These are phyloP conservation scores for Cladosporium austrohemisphaericum DNA, from an alignment of 2,329 filamentous ascomycete genomes.

Conservation along the genomic window DNA sequence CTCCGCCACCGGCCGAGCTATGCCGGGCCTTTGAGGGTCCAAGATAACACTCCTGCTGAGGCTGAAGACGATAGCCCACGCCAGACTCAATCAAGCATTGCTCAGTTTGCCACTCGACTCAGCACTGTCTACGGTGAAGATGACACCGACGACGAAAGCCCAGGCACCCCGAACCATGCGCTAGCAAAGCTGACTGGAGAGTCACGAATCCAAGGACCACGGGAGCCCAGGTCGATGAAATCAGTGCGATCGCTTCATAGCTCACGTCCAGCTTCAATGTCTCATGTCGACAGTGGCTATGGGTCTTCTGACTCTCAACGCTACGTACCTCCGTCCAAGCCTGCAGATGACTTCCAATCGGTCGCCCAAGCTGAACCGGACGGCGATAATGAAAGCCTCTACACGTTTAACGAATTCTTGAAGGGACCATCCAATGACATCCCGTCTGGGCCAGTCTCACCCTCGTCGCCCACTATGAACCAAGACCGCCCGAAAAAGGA, in stretches of 20 bases:
- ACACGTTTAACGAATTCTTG: slow-evolving; percentile 23
- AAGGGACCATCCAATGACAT: not conserved
- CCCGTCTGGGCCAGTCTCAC: not conserved
- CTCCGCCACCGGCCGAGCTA: not conserved
- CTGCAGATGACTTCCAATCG: not conserved
- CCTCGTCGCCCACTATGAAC: not conserved
- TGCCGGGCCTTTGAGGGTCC: not conserved
- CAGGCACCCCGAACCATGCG: slow-evolving; percentile 25
- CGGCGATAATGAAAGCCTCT: slow-evolving; percentile 17
- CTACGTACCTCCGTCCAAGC: not conserved
- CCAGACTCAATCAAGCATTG: slow-evolving; percentile 17
- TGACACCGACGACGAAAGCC: slow-evolving; percentile 14
- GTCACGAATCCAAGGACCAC: slow-evolving; percentile 1
- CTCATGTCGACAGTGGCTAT: slow-evolving; percentile 33
- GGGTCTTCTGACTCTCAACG: slow-evolving; percentile 26
- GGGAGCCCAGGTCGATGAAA: not conserved
- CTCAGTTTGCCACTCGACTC: slow-evolving; percentile 24
- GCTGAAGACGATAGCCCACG: slow-evolving; percentile 23
- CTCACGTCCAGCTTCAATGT: slow-evolving; percentile 1
- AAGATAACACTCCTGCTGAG: not conserved
- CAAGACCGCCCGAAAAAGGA: slow-evolving; percentile 2
- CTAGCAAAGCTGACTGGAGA: slow-evolving; percentile 25
- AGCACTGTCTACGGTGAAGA: slow-evolving; percentile 28
- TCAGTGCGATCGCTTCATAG: not conserved
- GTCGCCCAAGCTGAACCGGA: not conserved